These are phyloP conservation scores for Daldinia bambusicola DNA, from an alignment of 495 filamentous ascomycete genomes.

Conservation along the genomic window DNA sequence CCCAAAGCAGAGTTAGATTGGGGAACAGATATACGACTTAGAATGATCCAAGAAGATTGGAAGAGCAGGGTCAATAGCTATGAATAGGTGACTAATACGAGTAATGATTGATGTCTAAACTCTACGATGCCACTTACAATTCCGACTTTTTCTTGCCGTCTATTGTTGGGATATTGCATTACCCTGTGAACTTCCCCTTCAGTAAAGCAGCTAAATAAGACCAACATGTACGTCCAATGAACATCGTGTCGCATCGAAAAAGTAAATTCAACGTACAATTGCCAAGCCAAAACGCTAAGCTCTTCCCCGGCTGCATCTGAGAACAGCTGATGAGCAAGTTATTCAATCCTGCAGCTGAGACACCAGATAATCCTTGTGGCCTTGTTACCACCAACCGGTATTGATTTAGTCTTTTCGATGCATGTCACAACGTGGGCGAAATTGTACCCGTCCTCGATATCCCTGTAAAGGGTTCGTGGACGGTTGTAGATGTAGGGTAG, in stretches of 20 bases:
- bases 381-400: constrained; percentile 16
- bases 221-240: not conserved
- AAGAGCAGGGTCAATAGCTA: not conserved
- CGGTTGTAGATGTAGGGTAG: not conserved
- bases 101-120: not conserved
- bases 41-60: not conserved
- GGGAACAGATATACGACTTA: not conserved
- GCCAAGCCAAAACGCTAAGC: not conserved
- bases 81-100: not conserved
- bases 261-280: not conserved
- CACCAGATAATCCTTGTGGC: not conserved
- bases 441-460: constrained; percentile 17
- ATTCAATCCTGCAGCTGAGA: not conserved
- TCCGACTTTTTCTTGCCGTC: not conserved
- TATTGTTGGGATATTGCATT: not conserved
- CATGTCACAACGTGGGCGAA: constrained; percentile 11
- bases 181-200: not conserved
- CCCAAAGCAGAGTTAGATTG: not conserved
- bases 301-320: not conserved
- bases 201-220: not conserved
- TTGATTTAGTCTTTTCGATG: constrained; percentile 8
- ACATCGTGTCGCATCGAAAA: not conserved
- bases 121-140: not conserved
- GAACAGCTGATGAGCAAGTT: not conserved
- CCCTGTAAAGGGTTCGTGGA: constrained; percentile 19